Conservation (phyloP, 768 basidiomycete genomes). For the Cyclocybe aegerita region DNA sequence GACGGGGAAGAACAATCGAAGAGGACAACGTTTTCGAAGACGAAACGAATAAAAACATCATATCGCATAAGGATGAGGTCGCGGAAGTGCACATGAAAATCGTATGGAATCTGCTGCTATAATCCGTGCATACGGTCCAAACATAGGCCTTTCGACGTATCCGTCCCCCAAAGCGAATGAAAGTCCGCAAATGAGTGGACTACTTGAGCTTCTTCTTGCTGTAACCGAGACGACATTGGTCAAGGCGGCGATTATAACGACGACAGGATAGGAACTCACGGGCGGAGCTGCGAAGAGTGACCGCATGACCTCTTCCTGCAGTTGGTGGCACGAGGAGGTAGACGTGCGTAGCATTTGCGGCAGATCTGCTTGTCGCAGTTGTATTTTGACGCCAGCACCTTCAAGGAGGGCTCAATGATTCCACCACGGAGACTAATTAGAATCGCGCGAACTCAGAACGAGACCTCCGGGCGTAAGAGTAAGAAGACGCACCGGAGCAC, state of each 20-base stretch:
- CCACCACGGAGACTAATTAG: slow-evolving; percentile 83
- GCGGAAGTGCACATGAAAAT: slow-evolving; percentile 4
- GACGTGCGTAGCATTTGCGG: slow-evolving; percentile 99
- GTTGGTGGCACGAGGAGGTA: slow-evolving; percentile 99
- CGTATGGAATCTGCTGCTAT: slow-evolving; percentile 11
- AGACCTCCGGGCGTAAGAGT: background rate
- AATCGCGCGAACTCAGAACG: background rate
- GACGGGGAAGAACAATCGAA: too few species aligned
- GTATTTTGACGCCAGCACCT: slow-evolving; percentile 95
- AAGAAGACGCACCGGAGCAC: slow-evolving; percentile 76
- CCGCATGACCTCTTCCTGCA: slow-evolving; percentile 96
- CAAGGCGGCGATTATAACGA: background rate
- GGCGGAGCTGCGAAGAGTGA: slow-evolving; percentile 87
- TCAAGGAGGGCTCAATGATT: slow-evolving; percentile 98
- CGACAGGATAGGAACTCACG: slow-evolving; percentile 51
- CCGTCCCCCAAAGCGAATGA: slow-evolving; percentile 9
- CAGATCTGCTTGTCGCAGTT: slow-evolving; percentile 99
- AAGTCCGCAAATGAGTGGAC: slow-evolving; percentile 27
- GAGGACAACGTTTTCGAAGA: background rate
- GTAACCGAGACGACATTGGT: slow-evolving; percentile 8
- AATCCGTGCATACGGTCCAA: slow-evolving; percentile 9
- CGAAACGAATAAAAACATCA: background rate
- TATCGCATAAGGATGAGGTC: slow-evolving; percentile 8
- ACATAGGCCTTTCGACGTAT: slow-evolving; percentile 8
- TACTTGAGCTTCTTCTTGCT: slow-evolving; percentile 98